Evolutionary conservation across 1,284 basidiomycete genomes (phyloP), one percentile per base, ranked within the genome.

Genomic region (Puccinia coronata): DNA sequence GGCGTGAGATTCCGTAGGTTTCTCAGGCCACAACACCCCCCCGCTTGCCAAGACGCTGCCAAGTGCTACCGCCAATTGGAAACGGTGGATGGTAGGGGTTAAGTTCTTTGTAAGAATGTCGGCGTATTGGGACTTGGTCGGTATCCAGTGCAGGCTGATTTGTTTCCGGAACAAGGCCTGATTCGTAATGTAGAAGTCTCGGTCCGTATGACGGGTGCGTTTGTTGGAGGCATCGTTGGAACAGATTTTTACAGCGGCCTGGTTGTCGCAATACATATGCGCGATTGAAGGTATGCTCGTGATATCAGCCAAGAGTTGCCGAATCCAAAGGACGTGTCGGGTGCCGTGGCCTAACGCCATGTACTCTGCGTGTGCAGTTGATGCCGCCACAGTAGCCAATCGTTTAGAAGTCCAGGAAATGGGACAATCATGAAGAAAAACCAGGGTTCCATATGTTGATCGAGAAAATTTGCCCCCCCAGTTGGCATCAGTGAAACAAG

Each of bases 141-240:
- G 12, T 4, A 71, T 25, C 69, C 69, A 71, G 5, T 6, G 12
- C 5, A 71, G 5, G 18, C 12, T 47, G 18, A 49, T 49, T 49
- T 71, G n/a, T n/a, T 41, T 41, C 8, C 41, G 31, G 12, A 47
- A 16, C n/a, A n/a, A n/a, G n/a, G n/a, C n/a, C n/a, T n/a, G n/a
- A n/a, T n/a, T n/a, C n/a, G n/a, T n/a, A n/a, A 28, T 25, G 43
- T 71, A n/a, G 69, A 71, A 71, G 6, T 71, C 69, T 8, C 69
- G 69, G 31, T 5, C 41, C 6, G 25, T 43, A 31, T 71, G 69
- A 5, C 43, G 43, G 43, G 43, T 43, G 6, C 43, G 43, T 43
- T 43, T 43, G 43, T 43, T 43, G 43, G 43, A 43, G 31, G 14
- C 25, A 47, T 41, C 41, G 31, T 71, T 25, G 23, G 8, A 39